Base-by-base conservation (phyloP, 208 protist genomes). In the Leishmania martiniquensis region DNA sequence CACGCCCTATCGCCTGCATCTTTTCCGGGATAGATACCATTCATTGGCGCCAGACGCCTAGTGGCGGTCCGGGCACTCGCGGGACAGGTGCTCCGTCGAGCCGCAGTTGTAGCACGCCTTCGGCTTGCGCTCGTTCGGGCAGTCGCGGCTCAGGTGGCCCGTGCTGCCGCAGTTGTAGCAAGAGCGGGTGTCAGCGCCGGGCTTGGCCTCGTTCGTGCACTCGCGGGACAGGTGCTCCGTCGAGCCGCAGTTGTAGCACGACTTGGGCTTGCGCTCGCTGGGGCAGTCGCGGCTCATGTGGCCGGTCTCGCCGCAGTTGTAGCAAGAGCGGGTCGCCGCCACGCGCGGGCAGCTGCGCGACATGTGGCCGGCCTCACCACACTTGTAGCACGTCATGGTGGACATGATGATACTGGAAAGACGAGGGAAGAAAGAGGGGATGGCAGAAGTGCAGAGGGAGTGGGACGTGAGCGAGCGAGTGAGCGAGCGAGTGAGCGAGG, bases 201-300 rank as follows among this genome's bases (percentile, higher is more conserved):
- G 32, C 68, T 77, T 88, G 83, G 82, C 87, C 62, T 83, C 77
- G 37, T 91, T 87, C 62, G 91, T 79, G 86, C 87, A 92, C 29
- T 92, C 86, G 85, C 88, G 85, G 49, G 77, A 84, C 66, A 91
- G 68, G 85, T 97, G 94, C 65, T 92, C 94, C 32, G 90, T 80
- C 75, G 93, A 59, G 51, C 89, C 87, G 81, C 93, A 97, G 80
- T 87, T 86, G 88, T 93, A 91, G 87, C 93, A 95, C 39, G 80
- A 77, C 80, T 85, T 76, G 5, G 75, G 75, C 81, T 83, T 79
- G 75, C 84, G 80, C 75, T 85, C 86, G 47, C 78, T 85, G 44
- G 87, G 87, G 88, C 91, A 95, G 51, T 95, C 90, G 76, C 86
- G 82, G 87, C 87, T 76, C 75, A 94, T 60, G 82, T 94, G 90